Evolutionary conservation across 2,329 filamentous ascomycete genomes (phyloP).

Genomic region (Aspergillus intermedius): DNA sequence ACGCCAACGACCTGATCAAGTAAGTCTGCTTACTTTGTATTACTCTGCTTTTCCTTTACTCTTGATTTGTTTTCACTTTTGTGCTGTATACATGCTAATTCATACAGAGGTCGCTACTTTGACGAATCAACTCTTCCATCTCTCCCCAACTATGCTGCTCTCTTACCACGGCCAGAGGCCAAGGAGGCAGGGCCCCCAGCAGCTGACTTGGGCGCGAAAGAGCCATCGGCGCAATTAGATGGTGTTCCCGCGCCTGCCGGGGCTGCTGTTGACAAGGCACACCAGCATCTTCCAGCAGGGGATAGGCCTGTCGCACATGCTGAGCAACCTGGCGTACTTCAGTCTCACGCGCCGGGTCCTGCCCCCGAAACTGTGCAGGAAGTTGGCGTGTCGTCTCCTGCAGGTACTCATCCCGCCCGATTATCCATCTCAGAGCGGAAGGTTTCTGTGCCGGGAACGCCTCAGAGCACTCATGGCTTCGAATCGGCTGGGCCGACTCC

Average conservation of each 20-base stretch:
- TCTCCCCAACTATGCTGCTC: slow-evolving; percentile 27
- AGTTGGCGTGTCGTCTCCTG: slow-evolving; percentile 7
- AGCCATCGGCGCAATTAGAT: slow-evolving; percentile 12
- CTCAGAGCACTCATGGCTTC: slow-evolving; percentile 17
- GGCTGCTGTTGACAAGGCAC: background rate
- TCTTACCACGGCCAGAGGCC: slow-evolving; percentile 24
- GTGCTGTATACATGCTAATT: slow-evolving; percentile 15
- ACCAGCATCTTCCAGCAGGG: slow-evolving; percentile 5
- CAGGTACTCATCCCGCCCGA: slow-evolving; percentile 42
- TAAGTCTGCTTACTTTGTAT: slow-evolving; percentile 33
- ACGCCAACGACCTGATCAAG: slow-evolving; percentile 53
- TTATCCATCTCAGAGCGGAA: slow-evolving; percentile 41
- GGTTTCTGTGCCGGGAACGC: slow-evolving; percentile 15
- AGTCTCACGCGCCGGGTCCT: slow-evolving; percentile 6
- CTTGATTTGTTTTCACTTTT: background rate
- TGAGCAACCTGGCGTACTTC: slow-evolving; percentile 5
- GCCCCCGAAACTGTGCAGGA: slow-evolving; percentile 8
- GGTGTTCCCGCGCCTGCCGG: slow-evolving; percentile 8
- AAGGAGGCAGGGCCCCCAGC: slow-evolving; percentile 22
- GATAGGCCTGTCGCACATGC: slow-evolving; percentile 6
- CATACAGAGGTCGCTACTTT: slow-evolving; percentile 50
- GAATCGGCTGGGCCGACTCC: slow-evolving; percentile 13
- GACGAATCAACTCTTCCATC: slow-evolving; percentile 49
- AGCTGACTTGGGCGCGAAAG: slow-evolving; percentile 32
- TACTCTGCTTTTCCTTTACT: slow-evolving; percentile 1